phyloP scores from a whole-genome alignment of 129 eudicot species.

The Centrapalus pauciflorus region DNA sequence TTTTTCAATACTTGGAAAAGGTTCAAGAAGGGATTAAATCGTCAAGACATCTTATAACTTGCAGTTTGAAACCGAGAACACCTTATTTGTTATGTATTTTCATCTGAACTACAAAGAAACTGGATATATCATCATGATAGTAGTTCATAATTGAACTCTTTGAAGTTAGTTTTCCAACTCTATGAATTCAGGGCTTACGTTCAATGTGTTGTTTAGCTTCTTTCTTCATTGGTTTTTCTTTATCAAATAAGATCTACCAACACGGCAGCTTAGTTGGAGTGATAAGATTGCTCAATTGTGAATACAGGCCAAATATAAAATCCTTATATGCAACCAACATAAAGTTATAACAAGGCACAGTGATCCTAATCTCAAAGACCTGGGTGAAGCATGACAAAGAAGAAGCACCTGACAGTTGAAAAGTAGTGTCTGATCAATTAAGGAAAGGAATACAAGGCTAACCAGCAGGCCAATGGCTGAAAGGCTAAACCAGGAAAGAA shows the following conservation, averaged over 20 bases:
- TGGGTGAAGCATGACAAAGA: not conserved
- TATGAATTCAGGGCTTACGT: not conserved
- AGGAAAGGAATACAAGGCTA: not conserved
- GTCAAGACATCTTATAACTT: too few relatives aligned
- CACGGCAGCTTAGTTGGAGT: not conserved
- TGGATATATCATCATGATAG: not conserved
- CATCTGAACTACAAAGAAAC: not conserved
- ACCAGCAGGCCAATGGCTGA: not conserved
- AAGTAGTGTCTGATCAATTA: not conserved
- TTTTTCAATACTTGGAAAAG: not conserved
- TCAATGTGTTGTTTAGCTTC: not conserved
- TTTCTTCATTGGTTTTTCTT: too few relatives aligned
- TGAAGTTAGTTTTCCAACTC: not conserved
- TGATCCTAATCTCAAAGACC: not conserved
- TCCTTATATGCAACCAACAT: not conserved
- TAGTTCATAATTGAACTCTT: not conserved
- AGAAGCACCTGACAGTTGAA: not conserved
- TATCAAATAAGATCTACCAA: not conserved
- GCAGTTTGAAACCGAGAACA: not conserved
- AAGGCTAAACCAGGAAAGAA: not conserved
- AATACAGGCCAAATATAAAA: not conserved
- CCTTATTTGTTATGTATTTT: not conserved
- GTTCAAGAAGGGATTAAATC: not conserved
- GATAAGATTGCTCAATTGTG: not conserved
- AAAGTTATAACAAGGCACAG: not conserved